Base-by-base conservation (phyloP, 73 alveolate species). In the Loxodes magnus region DNA sequence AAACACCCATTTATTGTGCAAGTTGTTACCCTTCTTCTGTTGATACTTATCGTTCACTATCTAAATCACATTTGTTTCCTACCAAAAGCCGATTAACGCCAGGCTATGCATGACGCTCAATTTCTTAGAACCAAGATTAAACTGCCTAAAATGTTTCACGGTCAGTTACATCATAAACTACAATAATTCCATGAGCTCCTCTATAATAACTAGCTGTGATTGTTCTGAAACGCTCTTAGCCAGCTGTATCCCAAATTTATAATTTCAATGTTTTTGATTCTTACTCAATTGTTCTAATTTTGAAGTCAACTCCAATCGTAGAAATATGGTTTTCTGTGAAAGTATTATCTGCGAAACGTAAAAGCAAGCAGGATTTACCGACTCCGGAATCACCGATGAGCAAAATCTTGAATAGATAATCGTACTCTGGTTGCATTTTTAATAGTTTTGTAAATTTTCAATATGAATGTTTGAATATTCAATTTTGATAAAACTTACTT, bases 1-100 rank as follows among this genome's bases (percentile, higher is more conserved):
- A 58, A n/a, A 87, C 51, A 17, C 78, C 82, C 43, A 43, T 67
- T 35, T 75, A 49, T 20, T 77, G 56, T 4, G 93, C 86, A 20
- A 79, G 52, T 30, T 61, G 66, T 37, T 51, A 15, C 9, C 87
- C 93, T 43, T 79, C 77, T 43, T 79, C 81, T 15, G 21, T 3
- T 10, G 71, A 36, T n/a, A 69, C 83, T 33, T 35, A 37, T 69
- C 79, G 44, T 64, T 62, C 71, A 15, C 56, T 67, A n/a, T 7
- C 26, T 41, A 64, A 44, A 29, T 69, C 83, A 17, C 67, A 49
- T 39, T 69, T 69, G 25, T 69, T 69, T 1, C 83, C 83, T 6
- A 69, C 77, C 3, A 69, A 48, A 3, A 69, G 22, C 10, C 30
- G 22, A 25, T 44, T 50, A 31, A 57, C 63, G 25, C 44, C 44